Conservation (phyloP, 1,139 yeast species). For the Pichia sp. region DNA sequence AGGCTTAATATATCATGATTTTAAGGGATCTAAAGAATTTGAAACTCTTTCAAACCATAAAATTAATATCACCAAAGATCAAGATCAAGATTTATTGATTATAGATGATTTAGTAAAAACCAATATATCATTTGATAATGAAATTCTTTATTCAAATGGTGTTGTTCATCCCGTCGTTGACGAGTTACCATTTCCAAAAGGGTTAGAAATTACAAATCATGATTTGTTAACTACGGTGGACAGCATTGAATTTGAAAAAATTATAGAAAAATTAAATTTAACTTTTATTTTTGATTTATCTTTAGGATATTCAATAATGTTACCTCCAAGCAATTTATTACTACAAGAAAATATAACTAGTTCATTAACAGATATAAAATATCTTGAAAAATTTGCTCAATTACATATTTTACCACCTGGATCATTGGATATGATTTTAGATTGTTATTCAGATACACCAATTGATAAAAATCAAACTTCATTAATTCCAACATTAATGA, state of each 20-base stretch:
- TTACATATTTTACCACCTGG: constrained; percentile 64
- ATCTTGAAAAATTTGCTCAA: constrained; percentile 49
- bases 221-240: constrained; percentile 54
- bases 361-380: constrained; percentile 33
- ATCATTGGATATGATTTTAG: constrained; percentile 36
- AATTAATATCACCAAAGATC: constrained; percentile 18
- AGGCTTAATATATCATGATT: constrained; percentile 64
- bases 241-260: constrained; percentile 39
- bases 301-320: constrained; percentile 55
- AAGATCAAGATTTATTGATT: not conserved
- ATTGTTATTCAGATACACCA: constrained; percentile 33
- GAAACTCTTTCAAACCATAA: constrained; percentile 37
- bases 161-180: constrained; percentile 68
- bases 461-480: not conserved
- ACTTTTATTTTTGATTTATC: constrained; percentile 28
- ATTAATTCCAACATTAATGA: constrained; percentile 38
- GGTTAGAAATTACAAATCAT: constrained; percentile 45
- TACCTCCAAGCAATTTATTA: constrained; percentile 63
- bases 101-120: constrained; percentile 28
- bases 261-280: constrained; percentile 38
- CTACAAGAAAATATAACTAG: constrained; percentile 46
- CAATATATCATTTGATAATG: constrained; percentile 36
- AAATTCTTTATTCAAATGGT: constrained; percentile 75
- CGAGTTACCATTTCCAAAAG: constrained; percentile 49
- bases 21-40: constrained; percentile 30